Percentiles rank a stretch among this genome's conserved stretches.
Evolutionary conservation across 2,329 filamentous ascomycete genomes (phyloP).

Genomic region (Penicillium psychrosexuale): DNA sequence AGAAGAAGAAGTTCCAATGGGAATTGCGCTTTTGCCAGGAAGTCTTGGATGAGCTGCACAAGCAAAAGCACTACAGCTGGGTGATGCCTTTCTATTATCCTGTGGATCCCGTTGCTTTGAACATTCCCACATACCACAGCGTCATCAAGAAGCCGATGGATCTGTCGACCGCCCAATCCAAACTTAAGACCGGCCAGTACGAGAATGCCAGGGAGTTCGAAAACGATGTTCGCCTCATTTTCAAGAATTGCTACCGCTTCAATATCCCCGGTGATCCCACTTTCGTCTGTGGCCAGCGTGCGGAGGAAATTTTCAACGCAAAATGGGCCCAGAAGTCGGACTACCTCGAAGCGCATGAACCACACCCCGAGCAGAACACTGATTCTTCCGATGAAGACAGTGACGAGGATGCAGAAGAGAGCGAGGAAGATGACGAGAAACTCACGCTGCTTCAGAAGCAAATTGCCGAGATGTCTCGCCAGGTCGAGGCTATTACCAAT

Average conservation of each 20-base stretch:
- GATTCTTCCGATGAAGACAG: constrained; percentile 65
- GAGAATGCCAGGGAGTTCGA: constrained; percentile 81
- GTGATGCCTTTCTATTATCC: constrained; percentile 76
- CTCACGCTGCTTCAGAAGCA: constrained; percentile 66
- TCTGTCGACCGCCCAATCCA: constrained; percentile 72
- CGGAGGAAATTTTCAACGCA: constrained; percentile 71
- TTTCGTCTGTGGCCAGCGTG: constrained; percentile 65
- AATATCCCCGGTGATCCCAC: constrained; percentile 78
- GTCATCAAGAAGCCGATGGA: constrained; percentile 98
- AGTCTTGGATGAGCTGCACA: constrained; percentile 72
- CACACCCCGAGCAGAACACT: constrained; percentile 62
- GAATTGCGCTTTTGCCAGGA: constrained; percentile 89
- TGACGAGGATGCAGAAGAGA: constrained; percentile 69
- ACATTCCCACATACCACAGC: constrained; percentile 89
- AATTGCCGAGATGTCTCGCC: constrained; percentile 70
- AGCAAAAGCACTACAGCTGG: constrained; percentile 64
- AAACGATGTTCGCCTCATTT: constrained; percentile 74
- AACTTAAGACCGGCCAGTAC: constrained; percentile 76
- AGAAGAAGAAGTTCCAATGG: constrained; percentile 83
- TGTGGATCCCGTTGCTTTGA: constrained; percentile 89
- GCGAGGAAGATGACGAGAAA: constrained; percentile 61
- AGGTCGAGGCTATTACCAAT: constrained; percentile 54
- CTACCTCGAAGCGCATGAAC: constrained; percentile 75
- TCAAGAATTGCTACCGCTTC: constrained; percentile 89
- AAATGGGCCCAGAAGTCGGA: constrained; percentile 75